Percentiles rank a stretch among this genome's conserved stretches.
Conservation (phyloP, 495 filamentous ascomycete species). For the Penicillium longicatenatum region DNA sequence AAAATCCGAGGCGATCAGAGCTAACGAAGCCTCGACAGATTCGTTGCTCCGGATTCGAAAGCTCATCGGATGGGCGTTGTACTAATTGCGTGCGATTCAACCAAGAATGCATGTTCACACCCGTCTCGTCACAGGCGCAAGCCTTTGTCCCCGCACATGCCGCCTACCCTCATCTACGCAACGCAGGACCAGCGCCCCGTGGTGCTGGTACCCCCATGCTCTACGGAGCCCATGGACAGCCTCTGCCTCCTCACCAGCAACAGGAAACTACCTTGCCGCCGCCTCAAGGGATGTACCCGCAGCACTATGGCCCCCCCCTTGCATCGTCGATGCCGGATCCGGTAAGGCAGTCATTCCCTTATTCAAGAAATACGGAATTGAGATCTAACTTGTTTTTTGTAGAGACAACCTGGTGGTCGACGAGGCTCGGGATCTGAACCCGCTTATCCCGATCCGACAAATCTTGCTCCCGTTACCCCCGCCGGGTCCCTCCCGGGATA, state of each 20-base stretch:
- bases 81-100: constrained; percentile 79
- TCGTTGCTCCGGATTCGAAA: constrained; percentile 82
- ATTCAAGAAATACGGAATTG: not conserved
- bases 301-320: constrained; percentile 41
- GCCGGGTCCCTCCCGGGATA: constrained; percentile 51
- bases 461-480: constrained; percentile 55
- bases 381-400: constrained; percentile 24
- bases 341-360: constrained; percentile 43
- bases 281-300: constrained; percentile 49
- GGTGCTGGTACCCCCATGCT: constrained; percentile 47
- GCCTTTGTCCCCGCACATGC: constrained; percentile 82
- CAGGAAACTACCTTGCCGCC: constrained; percentile 52
- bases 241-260: constrained; percentile 59
- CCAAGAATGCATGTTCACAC: constrained; percentile 85
- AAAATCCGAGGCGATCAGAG: not conserved
- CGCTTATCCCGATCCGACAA: constrained; percentile 58
- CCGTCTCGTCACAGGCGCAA: constrained; percentile 79
- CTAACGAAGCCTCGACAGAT: constrained; percentile 52
- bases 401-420: constrained; percentile 45
- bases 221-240: constrained; percentile 78
- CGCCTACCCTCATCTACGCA: constrained; percentile 62
- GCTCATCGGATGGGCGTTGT: constrained; percentile 74
- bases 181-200: constrained; percentile 44
- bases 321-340: constrained; percentile 44
- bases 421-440: constrained; percentile 51